Conservation (phyloP, 176 grass and related monocot genomes). For the Triticum turgidum region DNA sequence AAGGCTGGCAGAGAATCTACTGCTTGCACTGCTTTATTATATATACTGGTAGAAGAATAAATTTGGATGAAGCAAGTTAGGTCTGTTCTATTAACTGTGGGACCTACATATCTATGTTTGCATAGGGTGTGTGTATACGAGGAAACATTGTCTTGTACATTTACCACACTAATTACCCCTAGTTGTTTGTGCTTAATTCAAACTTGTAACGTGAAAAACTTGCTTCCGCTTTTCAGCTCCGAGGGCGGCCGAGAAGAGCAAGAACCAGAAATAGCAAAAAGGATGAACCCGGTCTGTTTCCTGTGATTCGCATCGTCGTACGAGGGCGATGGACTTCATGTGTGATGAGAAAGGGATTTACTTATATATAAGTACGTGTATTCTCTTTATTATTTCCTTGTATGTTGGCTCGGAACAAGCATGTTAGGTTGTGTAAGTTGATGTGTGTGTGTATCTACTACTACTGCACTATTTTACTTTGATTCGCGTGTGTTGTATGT, state of each 20-base stretch:
- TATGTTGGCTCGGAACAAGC: neutral
- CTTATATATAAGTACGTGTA: slow-evolving; percentile 10
- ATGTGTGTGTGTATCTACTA: slow-evolving; percentile 4
- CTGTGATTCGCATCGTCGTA: neutral
- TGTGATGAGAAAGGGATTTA: slow-evolving; percentile 36
- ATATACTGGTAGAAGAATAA: neutral
- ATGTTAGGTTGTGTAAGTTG: slow-evolving; percentile 32
- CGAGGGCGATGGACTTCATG: slow-evolving; percentile 10
- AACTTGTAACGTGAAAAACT: neutral
- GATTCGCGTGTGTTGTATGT: neutral
- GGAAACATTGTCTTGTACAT: neutral
- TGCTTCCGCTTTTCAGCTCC: slow-evolving; percentile 36
- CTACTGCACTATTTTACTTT: neutral
- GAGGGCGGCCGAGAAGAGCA: slow-evolving; percentile 35
- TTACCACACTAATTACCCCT: neutral
- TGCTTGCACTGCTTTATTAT: neutral
- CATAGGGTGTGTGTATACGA: neutral
- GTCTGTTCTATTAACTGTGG: neutral
- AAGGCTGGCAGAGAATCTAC: slow-evolving; percentile 30
- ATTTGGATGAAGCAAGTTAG: slow-evolving; percentile 21
- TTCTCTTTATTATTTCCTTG: neutral
- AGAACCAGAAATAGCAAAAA: slow-evolving; percentile 13
- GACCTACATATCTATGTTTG: neutral
- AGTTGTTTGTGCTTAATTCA: neutral
- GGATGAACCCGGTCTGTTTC: neutral